Percentiles rank a stretch among this genome's conserved stretches.
phyloP scores from a whole-genome alignment of 129 eudicot species.

The Flaveria robusta region DNA sequence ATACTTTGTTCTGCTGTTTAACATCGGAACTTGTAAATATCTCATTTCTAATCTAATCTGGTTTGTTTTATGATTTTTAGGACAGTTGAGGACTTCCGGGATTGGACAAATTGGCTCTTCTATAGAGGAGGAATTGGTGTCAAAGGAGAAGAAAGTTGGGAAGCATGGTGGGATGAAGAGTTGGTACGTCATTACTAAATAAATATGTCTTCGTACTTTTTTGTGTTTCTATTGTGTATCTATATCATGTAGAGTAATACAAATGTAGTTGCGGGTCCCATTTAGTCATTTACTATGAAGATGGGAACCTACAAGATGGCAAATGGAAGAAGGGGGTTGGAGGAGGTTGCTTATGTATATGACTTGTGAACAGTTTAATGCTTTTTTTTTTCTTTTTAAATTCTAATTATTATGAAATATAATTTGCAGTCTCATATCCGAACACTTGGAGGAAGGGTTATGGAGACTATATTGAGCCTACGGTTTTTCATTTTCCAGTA shows the following conservation, averaged over 20 bases:
- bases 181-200: slow-evolving; percentile 45
- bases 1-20: neutral
- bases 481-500: slow-evolving; percentile 92
- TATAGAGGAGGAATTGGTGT: slow-evolving; percentile 98
- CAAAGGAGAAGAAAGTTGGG: slow-evolving; percentile 99
- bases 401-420: neutral
- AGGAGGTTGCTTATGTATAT: neutral
- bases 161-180: slow-evolving; percentile 99
- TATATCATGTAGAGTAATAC: no score
- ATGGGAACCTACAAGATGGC: no score
- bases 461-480: slow-evolving; percentile 92
- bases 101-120: slow-evolving; percentile 99
- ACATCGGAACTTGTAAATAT: neutral
- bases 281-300: no score
- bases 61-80: slow-evolving; percentile 37
- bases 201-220: no score
- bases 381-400: neutral
- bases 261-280: no score
- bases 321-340: no score
- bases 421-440: slow-evolving; percentile 84
- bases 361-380: neutral
- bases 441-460: slow-evolving; percentile 67
- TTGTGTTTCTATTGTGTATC: neutral
- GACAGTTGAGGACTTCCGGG: slow-evolving; percentile 96
- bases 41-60: neutral